Conservation (phyloP, 441 rosid species). For the Pelargonium fulgidum region DNA sequence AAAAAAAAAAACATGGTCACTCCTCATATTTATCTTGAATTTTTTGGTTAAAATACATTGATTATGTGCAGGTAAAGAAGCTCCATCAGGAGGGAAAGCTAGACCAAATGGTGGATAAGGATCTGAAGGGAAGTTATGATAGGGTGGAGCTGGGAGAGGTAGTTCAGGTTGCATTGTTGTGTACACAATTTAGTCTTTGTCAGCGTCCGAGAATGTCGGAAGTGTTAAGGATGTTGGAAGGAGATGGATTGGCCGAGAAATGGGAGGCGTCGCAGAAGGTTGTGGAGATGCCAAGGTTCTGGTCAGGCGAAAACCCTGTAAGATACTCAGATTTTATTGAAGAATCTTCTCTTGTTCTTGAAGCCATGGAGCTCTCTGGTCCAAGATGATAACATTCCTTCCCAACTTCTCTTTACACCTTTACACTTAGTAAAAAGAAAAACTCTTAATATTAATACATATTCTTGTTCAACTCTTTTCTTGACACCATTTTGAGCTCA, state of each 20-base stretch:
- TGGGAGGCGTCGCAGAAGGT: conserved; percentile 87
- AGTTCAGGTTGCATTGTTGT: conserved; percentile 70
- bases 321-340: conserved; percentile 74
- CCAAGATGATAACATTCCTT: conserved; percentile 45
- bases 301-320: conserved; percentile 53
- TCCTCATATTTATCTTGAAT: neutral
- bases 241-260: conserved; percentile 82
- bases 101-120: conserved; percentile 73
- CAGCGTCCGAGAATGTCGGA: conserved; percentile 90
- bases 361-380: conserved; percentile 90
- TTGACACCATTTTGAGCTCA: no score
- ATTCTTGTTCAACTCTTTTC: no score
- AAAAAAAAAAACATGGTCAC: no score
- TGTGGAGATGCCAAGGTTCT: conserved; percentile 41
- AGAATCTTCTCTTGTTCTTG: conserved; percentile 62
- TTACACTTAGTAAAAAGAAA: neutral
- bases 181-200: conserved; percentile 76
- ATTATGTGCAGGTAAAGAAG: conserved; percentile 50
- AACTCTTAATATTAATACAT: no score
- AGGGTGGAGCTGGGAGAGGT: conserved; percentile 81
- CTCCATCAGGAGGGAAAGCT: conserved; percentile 78
- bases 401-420: neutral
- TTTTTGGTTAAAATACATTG: conserved; percentile 1
- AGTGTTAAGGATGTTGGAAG: conserved; percentile 92
- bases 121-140: conserved; percentile 56